phyloP scores from a whole-genome alignment of 768 basidiomycete genomes.

The Cystofilobasidium capitatum region DNA sequence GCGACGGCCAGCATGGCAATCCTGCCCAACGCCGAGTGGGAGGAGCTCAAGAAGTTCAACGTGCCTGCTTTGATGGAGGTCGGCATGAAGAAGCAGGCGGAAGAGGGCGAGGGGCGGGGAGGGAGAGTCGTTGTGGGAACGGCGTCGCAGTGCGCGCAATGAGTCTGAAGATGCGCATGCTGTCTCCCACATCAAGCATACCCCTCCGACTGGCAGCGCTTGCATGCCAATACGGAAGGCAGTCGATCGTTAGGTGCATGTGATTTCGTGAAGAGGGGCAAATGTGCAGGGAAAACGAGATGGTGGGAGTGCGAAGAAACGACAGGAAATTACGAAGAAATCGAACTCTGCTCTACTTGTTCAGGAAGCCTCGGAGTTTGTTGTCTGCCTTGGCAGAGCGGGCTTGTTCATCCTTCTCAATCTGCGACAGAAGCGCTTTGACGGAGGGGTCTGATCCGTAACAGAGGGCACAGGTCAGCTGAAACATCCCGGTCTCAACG shows the following conservation, averaged over 20 bases:
- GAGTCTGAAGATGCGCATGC: too few relatives aligned
- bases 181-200: too few relatives aligned
- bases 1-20: conserved; percentile 4
- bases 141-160: too few relatives aligned
- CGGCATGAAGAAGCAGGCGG: not conserved
- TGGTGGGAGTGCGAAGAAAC: too few relatives aligned
- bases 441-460: conserved; percentile 10
- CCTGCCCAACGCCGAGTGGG: conserved; percentile 5
- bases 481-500: not conserved
- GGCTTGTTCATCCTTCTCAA: conserved; percentile 12
- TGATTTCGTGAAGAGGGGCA: too few relatives aligned
- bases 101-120: not conserved
- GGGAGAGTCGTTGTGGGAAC: not conserved
- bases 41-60: conserved; percentile 14
- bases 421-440: conserved; percentile 12
- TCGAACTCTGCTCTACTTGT: too few relatives aligned
- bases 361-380: conserved; percentile 6
- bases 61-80: conserved; percentile 1
- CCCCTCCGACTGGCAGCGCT: too few relatives aligned
- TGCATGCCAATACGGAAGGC: too few relatives aligned
- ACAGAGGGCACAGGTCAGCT: too few relatives aligned
- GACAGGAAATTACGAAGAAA: too few relatives aligned
- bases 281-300: too few relatives aligned
- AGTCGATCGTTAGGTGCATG: too few relatives aligned
- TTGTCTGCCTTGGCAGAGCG: not conserved